phyloP scores from a whole-genome alignment of 2,329 filamentous ascomycete species.

The Bipolaris bicolor region DNA sequence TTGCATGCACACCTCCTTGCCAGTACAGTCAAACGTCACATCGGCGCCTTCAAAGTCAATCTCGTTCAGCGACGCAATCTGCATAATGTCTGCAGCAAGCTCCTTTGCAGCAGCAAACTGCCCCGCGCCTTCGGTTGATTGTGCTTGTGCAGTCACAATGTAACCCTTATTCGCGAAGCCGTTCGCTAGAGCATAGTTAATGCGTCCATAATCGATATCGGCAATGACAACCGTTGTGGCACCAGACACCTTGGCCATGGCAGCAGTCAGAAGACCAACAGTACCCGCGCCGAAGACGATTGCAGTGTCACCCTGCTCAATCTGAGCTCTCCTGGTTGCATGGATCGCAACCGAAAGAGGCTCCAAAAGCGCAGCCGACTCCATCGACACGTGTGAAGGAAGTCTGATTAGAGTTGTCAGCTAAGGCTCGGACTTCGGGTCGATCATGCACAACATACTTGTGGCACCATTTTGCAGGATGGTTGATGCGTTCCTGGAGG shows the following conservation, averaged over 20 bases:
- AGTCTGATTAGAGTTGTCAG: slow-evolving; percentile 46
- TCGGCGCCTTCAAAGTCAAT: slow-evolving; percentile 49
- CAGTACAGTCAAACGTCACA: slow-evolving; percentile 52
- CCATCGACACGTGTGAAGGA: slow-evolving; percentile 48
- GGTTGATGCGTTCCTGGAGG: slow-evolving; percentile 53
- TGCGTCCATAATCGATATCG: slow-evolving; percentile 49
- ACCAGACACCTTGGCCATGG: slow-evolving; percentile 51
- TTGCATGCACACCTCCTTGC: slow-evolving; percentile 53
- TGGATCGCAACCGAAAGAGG: slow-evolving; percentile 87
- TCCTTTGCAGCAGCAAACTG: slow-evolving; percentile 46
- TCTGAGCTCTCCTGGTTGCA: slow-evolving; percentile 74
- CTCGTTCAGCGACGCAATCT: slow-evolving; percentile 46
- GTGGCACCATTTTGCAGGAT: slow-evolving; percentile 54
- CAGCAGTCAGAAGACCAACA: slow-evolving; percentile 49
- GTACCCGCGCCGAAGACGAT: slow-evolving; percentile 88
- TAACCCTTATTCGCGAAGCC: slow-evolving; percentile 50
- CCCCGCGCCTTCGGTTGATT: slow-evolving; percentile 36
- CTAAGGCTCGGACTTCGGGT: slow-evolving; percentile 29
- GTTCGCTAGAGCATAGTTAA: slow-evolving; percentile 49
- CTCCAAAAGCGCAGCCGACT: slow-evolving; percentile 49
- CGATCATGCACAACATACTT: slow-evolving; percentile 49
- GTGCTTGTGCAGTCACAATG: slow-evolving; percentile 36
- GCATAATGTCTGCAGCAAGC: slow-evolving; percentile 44
- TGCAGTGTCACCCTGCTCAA: slow-evolving; percentile 76
- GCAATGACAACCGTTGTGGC: slow-evolving; percentile 51